Evolutionary conservation across 345 rosid genomes (phyloP).

Genomic region (Lepidium aucheri): DNA sequence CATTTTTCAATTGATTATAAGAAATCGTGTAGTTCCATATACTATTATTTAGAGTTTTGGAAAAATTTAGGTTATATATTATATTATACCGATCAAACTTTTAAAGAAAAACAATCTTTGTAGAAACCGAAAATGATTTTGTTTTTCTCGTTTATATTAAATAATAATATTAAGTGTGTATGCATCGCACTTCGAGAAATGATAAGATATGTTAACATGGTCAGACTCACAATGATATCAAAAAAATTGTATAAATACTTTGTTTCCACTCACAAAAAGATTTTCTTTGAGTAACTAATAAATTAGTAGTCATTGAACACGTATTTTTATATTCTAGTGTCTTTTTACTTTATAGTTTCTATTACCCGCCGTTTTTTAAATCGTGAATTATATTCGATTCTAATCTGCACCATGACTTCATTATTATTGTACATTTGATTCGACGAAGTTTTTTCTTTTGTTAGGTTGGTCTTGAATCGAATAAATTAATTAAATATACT

Average conservation of each 20-base stretch:
- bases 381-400: conserved; percentile 4
- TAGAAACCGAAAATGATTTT: not conserved
- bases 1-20: too few species aligned
- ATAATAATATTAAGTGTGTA: not conserved
- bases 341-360: not conserved
- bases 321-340: conserved; percentile 6
- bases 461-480: not conserved
- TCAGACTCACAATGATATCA: conserved; percentile 28
- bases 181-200: conserved; percentile 19
- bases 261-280: conserved; percentile 22
- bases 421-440: not conserved
- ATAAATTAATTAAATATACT: not conserved
- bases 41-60: too few species aligned
- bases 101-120: too few species aligned
- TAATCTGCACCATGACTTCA: conserved; percentile 1
- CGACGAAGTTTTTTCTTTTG: conserved; percentile 3
- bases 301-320: conserved; percentile 24
- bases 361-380: conserved; percentile 1
- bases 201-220: conserved; percentile 19
- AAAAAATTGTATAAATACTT: conserved; percentile 17
- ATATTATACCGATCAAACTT: too few species aligned
- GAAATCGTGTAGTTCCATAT: too few species aligned
- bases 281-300: not conserved
- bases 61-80: too few species aligned
- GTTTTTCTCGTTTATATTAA: not conserved